Percentiles rank a stretch among this genome's conserved stretches.
Evolutionary conservation across 148 eudicot species (phyloP).

Genomic region (Vaccinium macrocarpon): DNA sequence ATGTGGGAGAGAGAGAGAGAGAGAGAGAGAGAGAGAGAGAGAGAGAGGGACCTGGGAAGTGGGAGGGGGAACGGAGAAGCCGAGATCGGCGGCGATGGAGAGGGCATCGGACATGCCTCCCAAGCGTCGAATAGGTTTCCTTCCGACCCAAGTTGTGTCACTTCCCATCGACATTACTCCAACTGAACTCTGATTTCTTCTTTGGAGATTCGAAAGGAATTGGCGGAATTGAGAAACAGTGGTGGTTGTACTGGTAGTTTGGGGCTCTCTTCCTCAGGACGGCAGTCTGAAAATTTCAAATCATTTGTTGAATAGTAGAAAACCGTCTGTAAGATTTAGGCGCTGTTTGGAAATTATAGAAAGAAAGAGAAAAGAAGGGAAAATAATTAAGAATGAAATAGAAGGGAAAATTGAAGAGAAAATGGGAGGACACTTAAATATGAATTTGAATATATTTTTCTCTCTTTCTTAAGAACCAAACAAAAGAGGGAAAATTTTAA

Average conservation of each 20-base stretch:
- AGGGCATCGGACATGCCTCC: slow-evolving; percentile 79
- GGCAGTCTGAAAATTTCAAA: slow-evolving; percentile 5
- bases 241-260: neutral
- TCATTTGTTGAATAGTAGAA: no score
- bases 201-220: slow-evolving; percentile 7
- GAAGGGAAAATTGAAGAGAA: no score
- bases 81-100: slow-evolving; percentile 67
- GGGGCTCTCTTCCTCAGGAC: neutral
- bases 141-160: slow-evolving; percentile 65
- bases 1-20: no score
- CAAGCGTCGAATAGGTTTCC: slow-evolving; percentile 51
- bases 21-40: neutral
- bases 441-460: no score
- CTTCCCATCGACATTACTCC: slow-evolving; percentile 50
- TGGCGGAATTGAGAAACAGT: neutral
- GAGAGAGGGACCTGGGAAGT: slow-evolving; percentile 42
- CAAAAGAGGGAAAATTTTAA: no score
- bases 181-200: neutral
- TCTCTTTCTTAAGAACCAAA: no score
- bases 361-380: no score
- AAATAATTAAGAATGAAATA: no score
- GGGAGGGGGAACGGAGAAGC: slow-evolving; percentile 42
- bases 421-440: no score
- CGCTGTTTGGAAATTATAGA: no score
- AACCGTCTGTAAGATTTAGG: no score